Conservation (phyloP, 768 basidiomycete genomes). For the Boletus coccyginus region DNA sequence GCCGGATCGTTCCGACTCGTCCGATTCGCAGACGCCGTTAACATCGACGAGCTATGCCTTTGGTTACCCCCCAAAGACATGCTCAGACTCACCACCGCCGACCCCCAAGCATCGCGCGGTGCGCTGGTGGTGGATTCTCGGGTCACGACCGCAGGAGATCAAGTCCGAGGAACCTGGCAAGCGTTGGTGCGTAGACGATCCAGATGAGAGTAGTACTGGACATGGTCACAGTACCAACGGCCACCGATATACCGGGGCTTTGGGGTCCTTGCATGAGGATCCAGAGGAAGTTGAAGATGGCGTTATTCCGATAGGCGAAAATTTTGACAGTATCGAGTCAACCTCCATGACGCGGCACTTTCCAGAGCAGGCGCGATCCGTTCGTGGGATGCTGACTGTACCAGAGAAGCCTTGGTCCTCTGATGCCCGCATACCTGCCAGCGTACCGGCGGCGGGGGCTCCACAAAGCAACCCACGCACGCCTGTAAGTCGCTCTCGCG, state of each 20-base stretch:
- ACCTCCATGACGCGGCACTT: constrained; percentile 10
- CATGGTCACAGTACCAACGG: constrained; percentile 15
- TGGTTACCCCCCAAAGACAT: constrained; percentile 11
- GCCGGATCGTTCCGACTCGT: constrained; percentile 21
- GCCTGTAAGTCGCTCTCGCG: constrained; percentile 10
- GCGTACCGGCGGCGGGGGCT: background rate
- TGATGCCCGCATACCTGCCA: background rate
- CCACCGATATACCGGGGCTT: constrained; percentile 2
- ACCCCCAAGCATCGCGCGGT: background rate
- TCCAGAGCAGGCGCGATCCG: constrained; percentile 3
- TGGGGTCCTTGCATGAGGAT: constrained; percentile 13
- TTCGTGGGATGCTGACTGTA: constrained; percentile 4
- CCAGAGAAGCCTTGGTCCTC: constrained; percentile 1
- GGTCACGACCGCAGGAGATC: constrained; percentile 26
- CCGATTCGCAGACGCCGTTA: constrained; percentile 29
- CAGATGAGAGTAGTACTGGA: constrained; percentile 22
- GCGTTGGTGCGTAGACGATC: constrained; percentile 26
- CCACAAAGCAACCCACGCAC: constrained; percentile 5
- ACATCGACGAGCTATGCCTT: constrained; percentile 3
- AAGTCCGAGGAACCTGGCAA: constrained; percentile 18
- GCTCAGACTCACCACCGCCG: constrained; percentile 2
- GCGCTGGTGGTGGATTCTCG: constrained; percentile 27
- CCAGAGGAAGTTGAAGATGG: constrained; percentile 5
- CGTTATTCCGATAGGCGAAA: constrained; percentile 22
- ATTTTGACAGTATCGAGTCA: constrained; percentile 12